phyloP scores from a whole-genome alignment of 2,329 filamentous ascomycete genomes.

The Gliomastix tumulicola region DNA sequence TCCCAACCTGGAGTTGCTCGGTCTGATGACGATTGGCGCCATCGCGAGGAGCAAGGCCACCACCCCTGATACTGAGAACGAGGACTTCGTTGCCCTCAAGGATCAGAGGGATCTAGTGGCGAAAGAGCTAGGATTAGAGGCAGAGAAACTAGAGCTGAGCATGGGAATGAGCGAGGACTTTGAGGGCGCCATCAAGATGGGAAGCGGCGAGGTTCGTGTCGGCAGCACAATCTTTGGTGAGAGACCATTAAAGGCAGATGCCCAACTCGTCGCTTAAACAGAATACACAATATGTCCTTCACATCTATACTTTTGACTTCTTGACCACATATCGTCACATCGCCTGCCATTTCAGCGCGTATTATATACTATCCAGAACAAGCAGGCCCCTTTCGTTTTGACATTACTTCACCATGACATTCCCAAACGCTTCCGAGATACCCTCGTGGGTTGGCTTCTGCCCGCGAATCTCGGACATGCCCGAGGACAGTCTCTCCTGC shows the following conservation, averaged over 20 bases:
- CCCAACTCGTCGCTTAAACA: constrained; percentile 52
- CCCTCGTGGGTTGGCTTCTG: no score
- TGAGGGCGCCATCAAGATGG: constrained; percentile 75
- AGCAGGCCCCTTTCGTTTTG: no score
- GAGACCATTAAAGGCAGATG: constrained; percentile 72
- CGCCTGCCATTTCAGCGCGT: not conserved
- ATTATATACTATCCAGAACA: no score
- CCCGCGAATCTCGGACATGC: constrained; percentile 24
- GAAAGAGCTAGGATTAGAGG: constrained; percentile 34
- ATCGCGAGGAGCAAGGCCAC: constrained; percentile 77
- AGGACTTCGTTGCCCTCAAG: constrained; percentile 70
- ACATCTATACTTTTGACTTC: no score
- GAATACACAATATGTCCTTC: no score
- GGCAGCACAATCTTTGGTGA: constrained; percentile 92
- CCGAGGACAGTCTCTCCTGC: constrained; percentile 69
- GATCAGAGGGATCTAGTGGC: constrained; percentile 66
- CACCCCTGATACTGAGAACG: constrained; percentile 74
- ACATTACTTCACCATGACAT: constrained; percentile 51
- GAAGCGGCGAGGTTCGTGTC: constrained; percentile 83
- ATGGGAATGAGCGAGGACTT: constrained; percentile 99
- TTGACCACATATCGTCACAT: not conserved
- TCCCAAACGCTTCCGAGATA: constrained; percentile 49
- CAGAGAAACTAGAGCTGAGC: constrained; percentile 71
- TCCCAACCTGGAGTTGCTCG: constrained; percentile 66
- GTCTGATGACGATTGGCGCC: constrained; percentile 95